A percentile compares a stretch with the other conserved stretches of the same genome.
These are phyloP conservation scores for Acanthochlamys bracteata DNA, from an alignment of 106 monocot genomes.

Conservation along the genomic window DNA sequence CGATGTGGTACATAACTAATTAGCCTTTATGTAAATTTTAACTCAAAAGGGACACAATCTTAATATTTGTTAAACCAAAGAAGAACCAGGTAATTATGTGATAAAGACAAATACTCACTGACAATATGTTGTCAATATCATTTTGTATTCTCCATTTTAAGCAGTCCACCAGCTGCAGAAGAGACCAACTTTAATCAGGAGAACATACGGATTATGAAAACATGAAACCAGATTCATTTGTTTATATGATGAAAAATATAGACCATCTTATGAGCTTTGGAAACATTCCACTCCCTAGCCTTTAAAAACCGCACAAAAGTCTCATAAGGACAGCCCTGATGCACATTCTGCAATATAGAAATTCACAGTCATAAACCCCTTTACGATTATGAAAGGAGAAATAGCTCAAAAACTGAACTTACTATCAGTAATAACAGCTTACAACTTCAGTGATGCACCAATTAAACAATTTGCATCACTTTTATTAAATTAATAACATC, in stretches of 20 bases:
- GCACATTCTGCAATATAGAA: slow-evolving; percentile 53
- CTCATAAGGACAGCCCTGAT: slow-evolving; percentile 73
- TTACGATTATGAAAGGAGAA: no score
- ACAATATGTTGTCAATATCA: slow-evolving; percentile 10
- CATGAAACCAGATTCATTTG: no score
- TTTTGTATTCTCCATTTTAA: slow-evolving; percentile 16
- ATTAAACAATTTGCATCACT: no score
- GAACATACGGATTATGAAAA: not conserved
- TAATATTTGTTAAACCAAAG: not conserved
- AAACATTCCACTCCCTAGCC: slow-evolving; percentile 79
- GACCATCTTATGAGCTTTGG: slow-evolving; percentile 89
- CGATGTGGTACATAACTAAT: no score
- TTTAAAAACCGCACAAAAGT: slow-evolving; percentile 67
- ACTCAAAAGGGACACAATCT: no score
- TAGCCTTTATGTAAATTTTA: no score
- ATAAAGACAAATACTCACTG: not conserved
- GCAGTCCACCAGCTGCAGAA: not conserved
- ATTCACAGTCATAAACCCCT: not conserved
- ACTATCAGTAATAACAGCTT: no score
- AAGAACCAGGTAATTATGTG: not conserved
- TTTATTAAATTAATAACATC: no score
- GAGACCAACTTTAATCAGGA: not conserved
- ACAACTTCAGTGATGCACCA: no score
- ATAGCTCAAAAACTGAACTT: no score
- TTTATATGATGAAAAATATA: not conserved